Evolutionary conservation across 495 filamentous ascomycete genomes (phyloP).

Genomic region (Tuber microsphaerosporum): DNA sequence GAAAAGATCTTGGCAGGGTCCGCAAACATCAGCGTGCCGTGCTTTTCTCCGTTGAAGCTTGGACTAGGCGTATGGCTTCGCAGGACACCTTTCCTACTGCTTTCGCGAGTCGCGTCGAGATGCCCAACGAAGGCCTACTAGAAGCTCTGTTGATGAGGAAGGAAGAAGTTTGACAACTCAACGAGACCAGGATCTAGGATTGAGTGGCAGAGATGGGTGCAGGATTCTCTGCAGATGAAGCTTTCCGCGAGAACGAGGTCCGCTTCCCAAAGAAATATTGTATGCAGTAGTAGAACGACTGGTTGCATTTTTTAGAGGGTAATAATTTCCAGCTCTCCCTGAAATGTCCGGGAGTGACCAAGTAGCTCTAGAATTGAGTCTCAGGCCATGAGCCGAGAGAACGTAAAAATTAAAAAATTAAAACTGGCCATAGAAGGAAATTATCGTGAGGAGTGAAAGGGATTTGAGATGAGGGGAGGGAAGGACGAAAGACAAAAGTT

Average conservation of each 20-base stretch:
- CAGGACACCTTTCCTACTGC: slow-evolving; percentile 34
- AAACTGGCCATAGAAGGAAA: not conserved
- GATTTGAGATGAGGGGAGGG: not conserved
- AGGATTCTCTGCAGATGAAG: slow-evolving; percentile 1
- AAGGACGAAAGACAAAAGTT: not conserved
- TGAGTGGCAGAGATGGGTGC: slow-evolving; percentile 8
- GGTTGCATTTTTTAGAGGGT: not conserved
- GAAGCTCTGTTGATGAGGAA: slow-evolving; percentile 12
- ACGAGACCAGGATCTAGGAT: slow-evolving; percentile 23
- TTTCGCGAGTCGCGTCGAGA: slow-evolving; percentile 34
- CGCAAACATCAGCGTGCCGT: slow-evolving; percentile 24
- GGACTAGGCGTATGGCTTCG: slow-evolving; percentile 23
- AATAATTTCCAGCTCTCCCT: slow-evolving; percentile 15
- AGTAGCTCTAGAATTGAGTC: not conserved
- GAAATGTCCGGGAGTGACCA: not conserved
- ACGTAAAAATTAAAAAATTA: not conserved
- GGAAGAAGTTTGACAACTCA: slow-evolving; percentile 21
- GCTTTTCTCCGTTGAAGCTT: slow-evolving; percentile 13
- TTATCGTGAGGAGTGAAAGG: not conserved
- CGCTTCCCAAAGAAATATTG: slow-evolving; percentile 1
- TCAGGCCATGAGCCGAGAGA: not conserved
- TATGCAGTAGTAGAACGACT: slow-evolving; percentile 8
- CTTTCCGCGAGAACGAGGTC: slow-evolving; percentile 14
- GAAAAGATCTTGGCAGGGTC: not conserved
- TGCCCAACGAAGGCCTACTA: slow-evolving; percentile 28